Evolutionary conservation across 2,329 filamentous ascomycete genomes (phyloP).

Genomic region (Neocatenulostroma microsporum): DNA sequence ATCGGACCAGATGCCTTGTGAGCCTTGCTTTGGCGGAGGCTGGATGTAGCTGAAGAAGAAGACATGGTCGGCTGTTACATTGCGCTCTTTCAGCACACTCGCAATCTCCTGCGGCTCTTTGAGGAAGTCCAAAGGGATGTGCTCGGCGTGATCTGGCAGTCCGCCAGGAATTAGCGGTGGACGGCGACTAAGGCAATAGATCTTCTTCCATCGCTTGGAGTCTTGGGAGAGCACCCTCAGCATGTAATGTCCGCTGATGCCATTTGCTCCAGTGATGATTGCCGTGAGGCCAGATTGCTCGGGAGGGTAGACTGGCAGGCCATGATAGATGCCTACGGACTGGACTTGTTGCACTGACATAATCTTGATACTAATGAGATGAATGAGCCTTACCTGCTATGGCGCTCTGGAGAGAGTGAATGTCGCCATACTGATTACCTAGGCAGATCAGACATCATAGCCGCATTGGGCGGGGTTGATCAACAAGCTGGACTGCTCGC

Average conservation of each 20-base stretch:
- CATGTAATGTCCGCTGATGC: conserved; percentile 44
- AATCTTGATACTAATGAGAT: neutral
- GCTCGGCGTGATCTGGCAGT: conserved; percentile 20
- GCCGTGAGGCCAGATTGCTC: conserved; percentile 40
- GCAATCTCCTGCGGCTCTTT: conserved; percentile 32
- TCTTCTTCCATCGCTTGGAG: conserved; percentile 46
- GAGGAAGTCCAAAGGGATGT: conserved; percentile 34
- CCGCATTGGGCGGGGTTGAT: conserved; percentile 1
- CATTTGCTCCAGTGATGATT: conserved; percentile 49
- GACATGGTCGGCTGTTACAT: conserved; percentile 36
- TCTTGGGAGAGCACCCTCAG: conserved; percentile 40
- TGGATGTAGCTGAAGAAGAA: conserved; percentile 53
- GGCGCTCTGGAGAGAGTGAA: too few relatives aligned
- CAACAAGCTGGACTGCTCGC: too few relatives aligned
- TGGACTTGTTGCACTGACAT: conserved; percentile 21
- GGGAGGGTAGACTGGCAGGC: conserved; percentile 40
- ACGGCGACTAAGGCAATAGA: conserved; percentile 44
- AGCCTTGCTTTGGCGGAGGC: conserved; percentile 38
- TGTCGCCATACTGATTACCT: neutral
- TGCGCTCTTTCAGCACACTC: conserved; percentile 25
- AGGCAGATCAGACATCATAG: neutral
- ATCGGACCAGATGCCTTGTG: conserved; percentile 41
- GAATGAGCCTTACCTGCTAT: too few relatives aligned
- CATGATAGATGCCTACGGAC: conserved; percentile 43
- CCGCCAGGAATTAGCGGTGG: conserved; percentile 32